Percentiles rank a stretch among this genome's conserved stretches.
phyloP scores from a whole-genome alignment of 1,284 basidiomycete species.

The Porogramme epimiltina region DNA sequence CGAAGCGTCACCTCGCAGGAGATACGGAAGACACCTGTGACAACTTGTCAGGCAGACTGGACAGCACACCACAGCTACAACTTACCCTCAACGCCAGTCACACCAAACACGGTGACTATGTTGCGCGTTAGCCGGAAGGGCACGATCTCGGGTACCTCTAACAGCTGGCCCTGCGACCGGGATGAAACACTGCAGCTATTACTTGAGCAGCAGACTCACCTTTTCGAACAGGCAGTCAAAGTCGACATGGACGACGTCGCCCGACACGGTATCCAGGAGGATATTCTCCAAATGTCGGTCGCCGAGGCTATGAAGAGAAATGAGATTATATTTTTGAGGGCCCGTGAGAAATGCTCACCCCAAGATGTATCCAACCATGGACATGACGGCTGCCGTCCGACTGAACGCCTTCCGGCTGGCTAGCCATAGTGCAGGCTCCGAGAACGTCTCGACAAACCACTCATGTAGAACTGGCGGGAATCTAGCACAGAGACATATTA shows the following conservation, averaged over 20 bases:
- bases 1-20: constrained; percentile 92
- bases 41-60: not conserved
- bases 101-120: constrained; percentile 89
- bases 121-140: constrained; percentile 98
- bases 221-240: constrained; percentile 99
- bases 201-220: constrained; percentile 39
- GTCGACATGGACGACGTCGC: constrained; percentile 96
- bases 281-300: constrained; percentile 99
- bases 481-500: constrained; percentile 35
- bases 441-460: constrained; percentile 97
- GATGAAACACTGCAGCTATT: not conserved
- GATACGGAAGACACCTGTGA: constrained; percentile 84
- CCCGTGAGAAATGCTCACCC: constrained; percentile 61
- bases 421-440: constrained; percentile 95
- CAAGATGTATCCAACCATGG: constrained; percentile 97
- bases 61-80: not conserved
- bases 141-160: constrained; percentile 92
- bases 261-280: constrained; percentile 85
- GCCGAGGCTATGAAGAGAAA: constrained; percentile 66
- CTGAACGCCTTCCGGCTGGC: constrained; percentile 85
- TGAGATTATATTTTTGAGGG: too few species aligned
- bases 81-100: constrained; percentile 90
- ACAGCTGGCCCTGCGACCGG: constrained; percentile 68
- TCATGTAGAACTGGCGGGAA: constrained; percentile 92
- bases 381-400: constrained; percentile 96